A percentile compares a stretch with the other conserved stretches of the same genome.
phyloP scores from a whole-genome alignment of 1,139 yeast species.

The Petasospora rhodanensis region DNA sequence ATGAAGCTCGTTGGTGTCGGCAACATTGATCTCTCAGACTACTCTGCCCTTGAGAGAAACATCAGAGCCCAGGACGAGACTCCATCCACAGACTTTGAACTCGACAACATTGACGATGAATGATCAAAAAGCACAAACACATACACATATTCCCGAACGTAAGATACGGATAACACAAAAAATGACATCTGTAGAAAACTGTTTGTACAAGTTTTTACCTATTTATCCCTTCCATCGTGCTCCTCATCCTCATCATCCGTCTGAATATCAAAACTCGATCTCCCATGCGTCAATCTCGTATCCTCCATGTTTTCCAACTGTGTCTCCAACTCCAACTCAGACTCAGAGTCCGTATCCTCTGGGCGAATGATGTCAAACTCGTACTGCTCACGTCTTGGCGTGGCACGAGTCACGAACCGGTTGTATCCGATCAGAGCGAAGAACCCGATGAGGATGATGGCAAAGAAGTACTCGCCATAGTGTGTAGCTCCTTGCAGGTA shows the following conservation, averaged over 20 bases:
- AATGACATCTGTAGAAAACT: too few species aligned
- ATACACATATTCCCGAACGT: too few species aligned
- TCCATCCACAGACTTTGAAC: conserved; percentile 21
- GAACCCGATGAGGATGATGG: conserved; percentile 57
- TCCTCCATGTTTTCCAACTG: conserved; percentile 12
- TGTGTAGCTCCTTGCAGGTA: conserved; percentile 37
- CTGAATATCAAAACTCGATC: conserved; percentile 21
- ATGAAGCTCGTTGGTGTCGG: conserved; percentile 35
- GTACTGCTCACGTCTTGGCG: conserved; percentile 63
- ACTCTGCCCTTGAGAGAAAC: conserved; percentile 13
- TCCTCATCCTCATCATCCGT: conserved; percentile 15
- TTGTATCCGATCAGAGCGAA: conserved; percentile 48
- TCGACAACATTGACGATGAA: too few species aligned
- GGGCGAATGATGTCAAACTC: conserved; percentile 78
- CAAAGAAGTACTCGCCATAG: conserved; percentile 56
- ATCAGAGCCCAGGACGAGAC: conserved; percentile 10
- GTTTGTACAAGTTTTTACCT: too few species aligned
- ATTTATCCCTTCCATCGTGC: too few species aligned
- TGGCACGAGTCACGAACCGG: conserved; percentile 43
- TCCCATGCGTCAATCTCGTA: conserved; percentile 4
- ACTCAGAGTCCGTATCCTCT: conserved; percentile 50
- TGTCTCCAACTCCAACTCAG: conserved; percentile 22
- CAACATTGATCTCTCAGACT: conserved; percentile 9
- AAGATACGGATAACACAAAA: too few species aligned
- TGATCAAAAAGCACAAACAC: too few species aligned